Evolutionary conservation across 2,329 filamentous ascomycete genomes (phyloP).

Genomic region (Daldinia sp.): DNA sequence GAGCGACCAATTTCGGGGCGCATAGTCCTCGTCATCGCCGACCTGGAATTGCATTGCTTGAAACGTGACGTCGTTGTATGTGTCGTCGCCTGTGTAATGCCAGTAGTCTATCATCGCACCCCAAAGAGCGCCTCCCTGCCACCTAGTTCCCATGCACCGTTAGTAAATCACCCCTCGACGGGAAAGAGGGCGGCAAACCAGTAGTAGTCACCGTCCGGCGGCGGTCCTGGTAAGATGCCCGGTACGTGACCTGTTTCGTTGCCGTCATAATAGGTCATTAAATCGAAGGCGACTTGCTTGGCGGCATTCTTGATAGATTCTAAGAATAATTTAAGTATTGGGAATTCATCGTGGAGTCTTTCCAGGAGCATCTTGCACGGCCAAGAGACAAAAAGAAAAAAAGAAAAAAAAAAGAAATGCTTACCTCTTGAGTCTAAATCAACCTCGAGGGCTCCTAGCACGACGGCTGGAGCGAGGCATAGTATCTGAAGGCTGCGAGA

Average conservation of each 20-base stretch:
- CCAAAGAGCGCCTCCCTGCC: slow-evolving; percentile 63
- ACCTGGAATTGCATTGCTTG: slow-evolving; percentile 55
- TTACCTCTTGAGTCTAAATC: slow-evolving; percentile 41
- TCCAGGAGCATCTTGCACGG: not conserved
- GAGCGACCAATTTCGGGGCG: slow-evolving; percentile 53
- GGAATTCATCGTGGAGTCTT: not conserved
- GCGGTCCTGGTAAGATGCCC: slow-evolving; percentile 43
- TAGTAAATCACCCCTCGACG: slow-evolving; percentile 3
- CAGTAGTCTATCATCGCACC: slow-evolving; percentile 63
- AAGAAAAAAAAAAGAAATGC: not conserved
- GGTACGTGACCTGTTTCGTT: slow-evolving; percentile 55
- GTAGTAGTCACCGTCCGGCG: slow-evolving; percentile 43
- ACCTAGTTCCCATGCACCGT: slow-evolving; percentile 50
- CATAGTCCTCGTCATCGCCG: slow-evolving; percentile 55
- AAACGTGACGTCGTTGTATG: slow-evolving; percentile 58
- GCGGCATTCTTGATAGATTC: slow-evolving; percentile 44
- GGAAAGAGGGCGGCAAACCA: slow-evolving; percentile 34
- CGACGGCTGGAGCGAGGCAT: slow-evolving; percentile 39
- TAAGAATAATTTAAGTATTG: slow-evolving; percentile 15
- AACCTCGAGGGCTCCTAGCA: slow-evolving; percentile 42
- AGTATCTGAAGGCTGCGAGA: slow-evolving; percentile 33
- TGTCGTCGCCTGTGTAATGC: slow-evolving; percentile 61
- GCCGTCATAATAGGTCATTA: slow-evolving; percentile 43
- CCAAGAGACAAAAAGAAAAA: not conserved
- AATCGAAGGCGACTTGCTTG: slow-evolving; percentile 41